Percentiles rank a stretch among this genome's conserved stretches.
Evolutionary conservation across 2,329 filamentous ascomycete species (phyloP).

Genomic region (Lecanosticta acicola): DNA sequence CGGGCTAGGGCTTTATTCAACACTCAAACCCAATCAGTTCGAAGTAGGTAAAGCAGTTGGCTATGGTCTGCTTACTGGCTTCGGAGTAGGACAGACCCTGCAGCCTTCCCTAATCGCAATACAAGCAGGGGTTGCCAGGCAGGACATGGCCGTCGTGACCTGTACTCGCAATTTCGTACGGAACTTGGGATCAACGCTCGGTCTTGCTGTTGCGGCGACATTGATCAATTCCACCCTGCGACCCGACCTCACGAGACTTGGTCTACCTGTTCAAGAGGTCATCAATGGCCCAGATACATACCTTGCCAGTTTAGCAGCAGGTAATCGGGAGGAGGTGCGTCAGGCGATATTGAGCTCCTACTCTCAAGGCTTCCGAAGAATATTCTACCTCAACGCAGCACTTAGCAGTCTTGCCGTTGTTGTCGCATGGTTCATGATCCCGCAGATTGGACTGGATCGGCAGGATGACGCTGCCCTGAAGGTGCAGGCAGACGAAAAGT

Average conservation of each 20-base stretch:
- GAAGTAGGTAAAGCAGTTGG: conserved; percentile 51
- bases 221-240: conserved; percentile 3
- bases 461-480: conserved; percentile 17
- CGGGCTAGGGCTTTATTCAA: conserved; percentile 18
- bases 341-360: conserved; percentile 30
- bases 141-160: conserved; percentile 48
- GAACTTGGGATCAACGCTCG: conserved; percentile 39
- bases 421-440: conserved; percentile 34
- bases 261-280: conserved; percentile 5
- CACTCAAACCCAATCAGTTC: conserved; percentile 21
- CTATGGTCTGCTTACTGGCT: conserved; percentile 48
- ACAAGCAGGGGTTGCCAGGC: conserved; percentile 45
- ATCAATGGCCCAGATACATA: conserved; percentile 12
- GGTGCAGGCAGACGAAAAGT: conserved; percentile 9
- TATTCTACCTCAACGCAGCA: conserved; percentile 37
- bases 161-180: conserved; percentile 48
- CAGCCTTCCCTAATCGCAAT: conserved; percentile 52
- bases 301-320: conserved; percentile 19
- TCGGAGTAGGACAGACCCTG: conserved; percentile 51
- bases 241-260: neutral
- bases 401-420: conserved; percentile 35
- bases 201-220: conserved; percentile 14
- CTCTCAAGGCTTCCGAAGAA: conserved; percentile 35
- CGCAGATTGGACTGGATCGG: conserved; percentile 27
- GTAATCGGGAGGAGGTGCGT: conserved; percentile 28